These are phyloP conservation scores for Penicillium sp. DNA, from an alignment of 2,329 filamentous ascomycete species.

Conservation along the genomic window DNA sequence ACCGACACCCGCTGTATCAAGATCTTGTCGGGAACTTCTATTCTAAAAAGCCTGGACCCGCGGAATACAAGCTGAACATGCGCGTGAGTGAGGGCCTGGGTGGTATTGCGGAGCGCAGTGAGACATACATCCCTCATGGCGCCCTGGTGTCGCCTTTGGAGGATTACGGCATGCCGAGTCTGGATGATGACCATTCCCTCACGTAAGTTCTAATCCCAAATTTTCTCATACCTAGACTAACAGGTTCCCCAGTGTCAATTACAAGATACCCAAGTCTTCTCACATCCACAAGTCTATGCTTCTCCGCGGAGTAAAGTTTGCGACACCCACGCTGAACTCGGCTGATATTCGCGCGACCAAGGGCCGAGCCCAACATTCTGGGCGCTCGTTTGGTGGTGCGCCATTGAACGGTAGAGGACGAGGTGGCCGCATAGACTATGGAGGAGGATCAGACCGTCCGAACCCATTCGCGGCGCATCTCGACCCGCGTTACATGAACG, in stretches of 20 bases:
- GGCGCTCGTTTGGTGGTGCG: constrained; percentile 66
- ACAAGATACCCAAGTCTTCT: constrained; percentile 68
- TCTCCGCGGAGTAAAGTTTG: constrained; percentile 72
- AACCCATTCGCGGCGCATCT: constrained; percentile 48
- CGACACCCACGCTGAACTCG: constrained; percentile 65
- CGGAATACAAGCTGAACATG: constrained; percentile 68
- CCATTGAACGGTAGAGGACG: constrained; percentile 51
- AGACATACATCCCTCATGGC: constrained; percentile 77
- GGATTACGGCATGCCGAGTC: constrained; percentile 63
- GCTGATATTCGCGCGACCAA: constrained; percentile 70
- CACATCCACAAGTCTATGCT: constrained; percentile 91
- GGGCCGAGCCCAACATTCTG: constrained; percentile 58
- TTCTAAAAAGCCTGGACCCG: constrained; percentile 71
- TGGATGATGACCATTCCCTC: constrained; percentile 82
- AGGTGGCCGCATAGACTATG: constrained; percentile 54
- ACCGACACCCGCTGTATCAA: constrained; percentile 78
- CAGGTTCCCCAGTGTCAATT: constrained; percentile 62
- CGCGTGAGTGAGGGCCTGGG: constrained; percentile 70
- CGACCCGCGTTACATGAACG: constrained; percentile 38
- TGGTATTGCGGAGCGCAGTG: constrained; percentile 75
- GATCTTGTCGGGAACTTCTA: constrained; percentile 82
- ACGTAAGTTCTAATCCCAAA: constrained; percentile 53
- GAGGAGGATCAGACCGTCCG: constrained; percentile 35
- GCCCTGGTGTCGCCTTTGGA: constrained; percentile 73
- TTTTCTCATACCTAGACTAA: constrained; percentile 21